These are phyloP conservation scores for Singerocomus inundabilis DNA, from an alignment of 1,284 basidiomycete genomes.

Conservation along the genomic window DNA sequence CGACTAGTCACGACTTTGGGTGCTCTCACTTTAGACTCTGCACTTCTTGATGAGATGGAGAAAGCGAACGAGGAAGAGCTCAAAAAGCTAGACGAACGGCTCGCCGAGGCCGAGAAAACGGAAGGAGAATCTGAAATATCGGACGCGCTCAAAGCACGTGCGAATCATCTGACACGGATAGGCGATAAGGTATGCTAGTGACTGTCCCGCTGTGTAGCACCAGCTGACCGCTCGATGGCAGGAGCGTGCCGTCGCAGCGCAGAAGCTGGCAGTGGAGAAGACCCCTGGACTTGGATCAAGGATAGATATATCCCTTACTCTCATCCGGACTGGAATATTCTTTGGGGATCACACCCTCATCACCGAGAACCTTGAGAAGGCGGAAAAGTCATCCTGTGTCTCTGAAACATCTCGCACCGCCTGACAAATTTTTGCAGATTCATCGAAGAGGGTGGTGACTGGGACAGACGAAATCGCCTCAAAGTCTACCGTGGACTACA, in stretches of 20 bases:
- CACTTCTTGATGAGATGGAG: constrained; percentile 69
- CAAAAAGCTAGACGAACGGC: constrained; percentile 72
- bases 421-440: constrained; percentile 49
- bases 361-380: constrained; percentile 71
- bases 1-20: constrained; percentile 50
- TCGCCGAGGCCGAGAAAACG: constrained; percentile 86
- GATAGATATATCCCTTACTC: constrained; percentile 90
- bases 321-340: constrained; percentile 92
- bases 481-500: constrained; percentile 95
- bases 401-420: not conserved
- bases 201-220: no score
- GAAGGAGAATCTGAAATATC: constrained; percentile 94
- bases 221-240: constrained; percentile 26
- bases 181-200: constrained; percentile 76
- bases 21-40: constrained; percentile 51
- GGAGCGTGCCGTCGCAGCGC: constrained; percentile 77
- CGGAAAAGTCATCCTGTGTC: constrained; percentile 65
- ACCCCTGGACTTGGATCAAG: constrained; percentile 90
- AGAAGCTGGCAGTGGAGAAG: constrained; percentile 87
- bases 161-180: constrained; percentile 85
- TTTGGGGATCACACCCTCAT: constrained; percentile 81
- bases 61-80: constrained; percentile 77
- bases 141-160: constrained; percentile 79
- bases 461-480: constrained; percentile 94
- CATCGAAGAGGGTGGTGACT: constrained; percentile 96